Evolutionary conservation across 352 stramenopile genomes (phyloP), one percentile per base, ranked within the genome.

Genomic region (Proteromonas lacertae): DNA sequence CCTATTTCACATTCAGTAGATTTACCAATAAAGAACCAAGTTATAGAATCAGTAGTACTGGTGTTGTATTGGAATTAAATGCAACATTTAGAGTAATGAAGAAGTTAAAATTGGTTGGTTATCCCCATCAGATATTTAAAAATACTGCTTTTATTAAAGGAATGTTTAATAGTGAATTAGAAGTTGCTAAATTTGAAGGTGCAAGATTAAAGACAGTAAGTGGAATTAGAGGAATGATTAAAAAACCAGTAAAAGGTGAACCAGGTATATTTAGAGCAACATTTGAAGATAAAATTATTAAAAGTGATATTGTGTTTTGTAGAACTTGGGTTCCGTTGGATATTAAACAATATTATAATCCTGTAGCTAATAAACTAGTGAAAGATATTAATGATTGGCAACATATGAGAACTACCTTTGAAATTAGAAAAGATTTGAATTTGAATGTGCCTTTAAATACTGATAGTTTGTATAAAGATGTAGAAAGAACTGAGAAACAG

Each of bases 31-130:
- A 28, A 17, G 18, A 1, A 0, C 18, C 43, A 33, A 65, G 72
- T 10, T 99, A 96, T 54, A 77, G 88, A 19, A 87, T 98, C 42
- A 79, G 75, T 30, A 71, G 73, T 10, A 96, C 86, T 13, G 88
- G 88, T 21, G 79, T 92, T 3, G 69, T 90, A 19, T 53, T 97
- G 16, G 81, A 98, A 47, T 59, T 95, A 13, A 77, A 94, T 57
- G 71, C 89, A 36, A 88, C 76, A 36, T 94, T 93, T 38, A 69
- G 71, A 42, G 67, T 98, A 21, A 75, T 96, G 40, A 99, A 99
- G 60, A 99, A 99, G 59, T 67, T 99, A 32, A 99, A 98, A 60
- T 64, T 99, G 8, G 83, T 96, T 19, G 88, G 88, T 46, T 86
- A 72, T 14, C 84, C 88, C 1, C 69, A 59, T 26, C 96, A 97